phyloP scores from a whole-genome alignment of 2,329 filamentous ascomycete species.

The Trichoderma sp. region DNA sequence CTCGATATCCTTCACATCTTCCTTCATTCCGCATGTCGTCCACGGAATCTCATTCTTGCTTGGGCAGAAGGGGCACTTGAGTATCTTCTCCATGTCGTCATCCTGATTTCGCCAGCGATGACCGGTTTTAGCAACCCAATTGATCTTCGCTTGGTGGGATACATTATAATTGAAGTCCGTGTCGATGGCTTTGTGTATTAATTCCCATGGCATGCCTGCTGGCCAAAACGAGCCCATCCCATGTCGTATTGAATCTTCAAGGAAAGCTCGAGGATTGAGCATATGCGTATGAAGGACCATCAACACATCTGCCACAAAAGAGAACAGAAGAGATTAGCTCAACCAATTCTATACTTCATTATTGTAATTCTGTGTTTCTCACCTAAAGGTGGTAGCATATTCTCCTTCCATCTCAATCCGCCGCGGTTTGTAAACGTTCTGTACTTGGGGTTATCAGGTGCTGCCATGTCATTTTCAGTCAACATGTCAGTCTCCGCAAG shows the following conservation, averaged over 20 bases:
- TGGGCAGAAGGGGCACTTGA: conserved; percentile 57
- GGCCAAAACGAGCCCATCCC: conserved; percentile 57
- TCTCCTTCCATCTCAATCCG: conserved; percentile 35
- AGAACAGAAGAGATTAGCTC: background rate
- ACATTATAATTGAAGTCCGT: conserved; percentile 56
- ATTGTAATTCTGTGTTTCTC: background rate
- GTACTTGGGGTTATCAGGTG: conserved; percentile 29
- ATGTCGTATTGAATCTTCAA: conserved; percentile 68
- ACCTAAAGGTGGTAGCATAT: conserved; percentile 60
- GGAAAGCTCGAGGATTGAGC: conserved; percentile 71
- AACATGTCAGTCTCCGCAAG: conserved; percentile 33
- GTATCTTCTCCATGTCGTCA: conserved; percentile 45
- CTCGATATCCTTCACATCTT: conserved; percentile 22
- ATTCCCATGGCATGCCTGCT: conserved; percentile 64
- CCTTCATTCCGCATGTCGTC: conserved; percentile 51
- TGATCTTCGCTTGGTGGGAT: conserved; percentile 40
- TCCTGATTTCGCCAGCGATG: conserved; percentile 59
- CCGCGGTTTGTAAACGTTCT: conserved; percentile 31
- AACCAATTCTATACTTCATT: background rate
- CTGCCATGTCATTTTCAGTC: conserved; percentile 37
- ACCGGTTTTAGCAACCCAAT: conserved; percentile 50
- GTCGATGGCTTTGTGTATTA: conserved; percentile 58
- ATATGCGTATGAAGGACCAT: conserved; percentile 81
- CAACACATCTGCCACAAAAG: conserved; percentile 56
- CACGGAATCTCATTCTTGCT: conserved; percentile 50